Base-by-base conservation (phyloP, 2,329 filamentous ascomycete species). In the Rugonectria rugulosa region DNA sequence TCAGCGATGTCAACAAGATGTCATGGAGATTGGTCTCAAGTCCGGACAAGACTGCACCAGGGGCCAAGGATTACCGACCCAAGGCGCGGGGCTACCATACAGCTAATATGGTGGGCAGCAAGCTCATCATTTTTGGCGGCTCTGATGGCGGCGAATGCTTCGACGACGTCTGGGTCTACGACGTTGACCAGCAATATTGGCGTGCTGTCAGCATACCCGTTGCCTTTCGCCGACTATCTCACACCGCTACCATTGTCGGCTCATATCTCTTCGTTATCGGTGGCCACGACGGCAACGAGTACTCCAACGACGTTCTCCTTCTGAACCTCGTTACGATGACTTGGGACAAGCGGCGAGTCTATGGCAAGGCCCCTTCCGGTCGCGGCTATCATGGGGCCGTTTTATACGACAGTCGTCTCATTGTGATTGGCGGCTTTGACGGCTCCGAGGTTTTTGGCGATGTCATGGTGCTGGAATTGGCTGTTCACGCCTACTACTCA, bases 111-210 rank as follows among this genome's bases (percentile, higher is more conserved):
- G 86, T 89, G 37, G 87, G 86, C 60, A 82, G 81, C 72, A 90
- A 90, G 74, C 81, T 90, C 58, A 89, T 90, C 70, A 86, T 90
- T 64, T 89, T 84, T 69, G 87, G 87, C 32, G 87, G 87, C 27
- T 88, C 85, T 3, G 87, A 90, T 69, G 87, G 87, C 61, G 85
- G 85, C 46, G 86, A 89, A 72, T 90, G 87, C 73, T 90, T 90
- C 73, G 82, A 87, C 68, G 87, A 90, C 66, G 87, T 90, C 34
- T 90, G 87, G 87, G 83, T 90, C 24, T 89, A 88, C 73, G 86
- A 90, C 68, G 82, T 89, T 6, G 86, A 89, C 45, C 80, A 78
- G 32, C 78, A 82, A 54, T 62, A 76, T 20, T 90, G 88, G 85
- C 83, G 81, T 57, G 68, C 76, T 6, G 86, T 88, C 51, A 70